These are phyloP conservation scores for Pythium pyrilobum DNA, from an alignment of 352 stramenopile species.

Conservation along the genomic window DNA sequence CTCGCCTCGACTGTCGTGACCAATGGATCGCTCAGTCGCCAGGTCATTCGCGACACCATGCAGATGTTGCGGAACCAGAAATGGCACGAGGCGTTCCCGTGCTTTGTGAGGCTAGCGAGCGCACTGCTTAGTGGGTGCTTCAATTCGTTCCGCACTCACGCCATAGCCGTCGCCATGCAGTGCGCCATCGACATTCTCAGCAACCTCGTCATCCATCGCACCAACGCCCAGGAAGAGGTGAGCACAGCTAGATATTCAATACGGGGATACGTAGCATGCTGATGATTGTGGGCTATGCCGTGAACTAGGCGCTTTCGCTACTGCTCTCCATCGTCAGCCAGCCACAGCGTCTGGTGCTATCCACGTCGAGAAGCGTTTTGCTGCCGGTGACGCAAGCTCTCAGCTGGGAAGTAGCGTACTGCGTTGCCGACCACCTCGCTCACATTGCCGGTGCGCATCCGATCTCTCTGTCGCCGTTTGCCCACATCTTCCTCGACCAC, in stretches of 20 bases:
- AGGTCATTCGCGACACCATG: conserved; percentile 16
- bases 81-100: conserved; percentile 14
- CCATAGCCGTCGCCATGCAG: background rate
- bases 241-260: no score
- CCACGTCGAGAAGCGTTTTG: background rate
- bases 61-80: conserved; percentile 7
- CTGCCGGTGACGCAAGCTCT: background rate
- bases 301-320: conserved; percentile 49
- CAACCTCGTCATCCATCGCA: conserved; percentile 13
- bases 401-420: conserved; percentile 62
- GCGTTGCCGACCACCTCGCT: conserved; percentile 41
- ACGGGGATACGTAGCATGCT: no score
- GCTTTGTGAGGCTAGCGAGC: conserved; percentile 11
- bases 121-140: conserved; percentile 16
- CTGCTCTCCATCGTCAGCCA: conserved; percentile 67
- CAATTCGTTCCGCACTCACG: background rate
- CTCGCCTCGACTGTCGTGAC: background rate
- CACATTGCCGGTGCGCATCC: conserved; percentile 35
- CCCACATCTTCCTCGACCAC: conserved; percentile 76
- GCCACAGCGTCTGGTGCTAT: conserved; percentile 45
- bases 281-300: no score
- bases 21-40: conserved; percentile 3
- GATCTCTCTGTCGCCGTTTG: conserved; percentile 39
- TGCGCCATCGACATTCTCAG: conserved; percentile 16
- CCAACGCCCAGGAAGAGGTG: conserved; percentile 49